Conservation (phyloP, 768 basidiomycete species). For the Mycena capillaripes region DNA sequence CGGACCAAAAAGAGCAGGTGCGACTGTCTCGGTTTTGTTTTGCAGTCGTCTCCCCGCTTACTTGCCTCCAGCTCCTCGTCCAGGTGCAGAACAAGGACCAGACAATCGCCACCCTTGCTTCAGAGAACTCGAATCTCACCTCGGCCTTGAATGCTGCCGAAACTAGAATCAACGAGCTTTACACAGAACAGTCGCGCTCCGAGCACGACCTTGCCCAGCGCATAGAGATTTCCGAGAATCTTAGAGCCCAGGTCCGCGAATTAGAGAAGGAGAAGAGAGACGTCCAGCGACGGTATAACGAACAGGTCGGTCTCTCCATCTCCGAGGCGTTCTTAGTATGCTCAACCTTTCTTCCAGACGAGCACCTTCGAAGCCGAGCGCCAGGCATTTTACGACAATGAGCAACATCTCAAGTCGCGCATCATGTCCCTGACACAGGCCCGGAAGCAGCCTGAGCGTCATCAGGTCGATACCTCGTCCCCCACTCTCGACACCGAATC, state of each 20-base stretch:
- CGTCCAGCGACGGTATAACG: conserved; percentile 85
- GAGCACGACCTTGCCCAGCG: conserved; percentile 87
- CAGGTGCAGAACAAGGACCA: conserved; percentile 87
- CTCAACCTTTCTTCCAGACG: conserved; percentile 63
- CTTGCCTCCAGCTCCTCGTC: conserved; percentile 70
- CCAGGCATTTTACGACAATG: conserved; percentile 93
- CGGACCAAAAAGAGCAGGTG: conserved; percentile 87
- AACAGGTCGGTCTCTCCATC: conserved; percentile 71
- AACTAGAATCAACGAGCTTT: conserved; percentile 81
- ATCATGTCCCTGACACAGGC: conserved; percentile 84
- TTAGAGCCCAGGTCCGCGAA: conserved; percentile 85
- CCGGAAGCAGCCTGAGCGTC: conserved; percentile 65
- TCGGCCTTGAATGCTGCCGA: conserved; percentile 80
- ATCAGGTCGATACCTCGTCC: conserved; percentile 38
- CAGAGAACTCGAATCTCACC: conserved; percentile 75
- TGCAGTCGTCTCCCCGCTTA: conserved; percentile 19
- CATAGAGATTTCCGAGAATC: conserved; percentile 87
- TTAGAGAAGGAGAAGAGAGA: conserved; percentile 93
- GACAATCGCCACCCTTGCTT: conserved; percentile 68
- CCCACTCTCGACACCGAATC: conserved; percentile 52
- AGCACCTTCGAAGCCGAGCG: conserved; percentile 92
- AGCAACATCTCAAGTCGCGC: conserved; percentile 92
- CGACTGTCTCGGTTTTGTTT: conserved; percentile 39
- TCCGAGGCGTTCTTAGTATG: conserved; percentile 19
- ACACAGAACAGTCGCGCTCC: conserved; percentile 84